Conservation (phyloP, 345 rosid species). For the Viola odorata region DNA sequence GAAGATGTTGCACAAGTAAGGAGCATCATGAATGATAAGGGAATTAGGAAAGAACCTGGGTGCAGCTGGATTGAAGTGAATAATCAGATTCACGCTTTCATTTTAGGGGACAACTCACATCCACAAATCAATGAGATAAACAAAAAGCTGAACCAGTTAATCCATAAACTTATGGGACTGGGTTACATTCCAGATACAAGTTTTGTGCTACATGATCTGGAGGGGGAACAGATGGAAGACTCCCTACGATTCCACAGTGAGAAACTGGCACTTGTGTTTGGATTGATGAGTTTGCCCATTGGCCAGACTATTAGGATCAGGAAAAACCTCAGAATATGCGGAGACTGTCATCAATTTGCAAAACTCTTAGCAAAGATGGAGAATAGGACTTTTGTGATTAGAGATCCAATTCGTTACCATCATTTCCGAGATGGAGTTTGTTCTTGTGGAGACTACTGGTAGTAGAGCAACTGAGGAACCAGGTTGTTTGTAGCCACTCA, state of each 20-base stretch:
- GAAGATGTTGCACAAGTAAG: slow-evolving; percentile 45
- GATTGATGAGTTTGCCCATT: slow-evolving; percentile 20
- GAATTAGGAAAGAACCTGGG: slow-evolving; percentile 60
- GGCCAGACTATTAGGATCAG: slow-evolving; percentile 54
- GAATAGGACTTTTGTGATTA: slow-evolving; percentile 40
- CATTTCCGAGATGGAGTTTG: slow-evolving; percentile 54
- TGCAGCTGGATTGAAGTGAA: slow-evolving; percentile 72
- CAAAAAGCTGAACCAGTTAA: slow-evolving; percentile 31
- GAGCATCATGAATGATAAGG: slow-evolving; percentile 41
- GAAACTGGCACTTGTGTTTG: slow-evolving; percentile 58
- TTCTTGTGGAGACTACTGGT: slow-evolving; percentile 72
- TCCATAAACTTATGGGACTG: slow-evolving; percentile 31
- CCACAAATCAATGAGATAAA: slow-evolving; percentile 45
- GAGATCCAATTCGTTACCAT: slow-evolving; percentile 66
- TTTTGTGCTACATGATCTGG: slow-evolving; percentile 60
- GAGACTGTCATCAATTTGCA: slow-evolving; percentile 60
- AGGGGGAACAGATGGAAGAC: slow-evolving; percentile 66
- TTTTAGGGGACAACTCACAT: slow-evolving; percentile 55
- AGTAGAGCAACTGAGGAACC: slow-evolving; percentile 1
- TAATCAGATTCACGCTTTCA: slow-evolving; percentile 58
- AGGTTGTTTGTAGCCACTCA: no score
- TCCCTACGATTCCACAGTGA: slow-evolving; percentile 59
- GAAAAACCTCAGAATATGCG: slow-evolving; percentile 62
- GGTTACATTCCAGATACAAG: slow-evolving; percentile 67
- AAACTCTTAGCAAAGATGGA: slow-evolving; percentile 53